Evolutionary conservation across 2,329 filamentous ascomycete genomes (phyloP), one percentile per base, ranked within the genome.

Genomic region (Teratosphaeria zuluensis): DNA sequence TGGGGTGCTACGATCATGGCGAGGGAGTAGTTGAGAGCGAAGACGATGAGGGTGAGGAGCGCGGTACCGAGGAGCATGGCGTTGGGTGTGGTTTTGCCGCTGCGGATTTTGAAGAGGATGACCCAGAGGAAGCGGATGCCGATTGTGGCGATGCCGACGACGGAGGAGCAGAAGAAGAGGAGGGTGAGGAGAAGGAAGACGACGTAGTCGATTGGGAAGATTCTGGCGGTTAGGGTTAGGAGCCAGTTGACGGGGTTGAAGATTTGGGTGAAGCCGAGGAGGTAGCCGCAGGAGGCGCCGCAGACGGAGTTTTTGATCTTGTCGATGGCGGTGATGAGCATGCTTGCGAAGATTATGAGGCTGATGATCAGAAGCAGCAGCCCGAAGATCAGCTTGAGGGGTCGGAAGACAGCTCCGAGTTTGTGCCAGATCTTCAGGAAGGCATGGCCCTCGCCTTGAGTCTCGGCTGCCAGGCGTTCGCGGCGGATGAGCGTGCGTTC

Each of bases 111-210:
- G 81, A 97, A 97, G 68, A 99, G 85, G 59, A 84, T 87, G 66
- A 99, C 81, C 94, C 94, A 99, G 56, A 99, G 82, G 80, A 99
- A 96, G 64, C 94, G 89, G 68, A 99, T 96, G 53, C 94, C 94
- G 59, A 96, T 83, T 1, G 85, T 83, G 3, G 91, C 89, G 56
- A 97, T 85, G 16, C 94, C 94, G 1, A 90, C 84, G 56, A 99
- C 86, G 9, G 91, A 92, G 68, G 89, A 88, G 75, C 83, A 86
- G 76, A 99, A 97, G 72, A 99, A 86, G 66, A 96, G 84, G 1
- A 97, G 77, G 0, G 95, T 84, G 8, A 99, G 77, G 1, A 96
- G 76, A 0, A 90, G 84, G 80, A 96, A 95, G 56, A 99, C 80
- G 33, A 94, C 77, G 72, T 97, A 97, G 77, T 99, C 94, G 63